These are phyloP conservation scores for Heimioporus sp. DNA, from an alignment of 768 basidiomycete species.

Conservation along the genomic window DNA sequence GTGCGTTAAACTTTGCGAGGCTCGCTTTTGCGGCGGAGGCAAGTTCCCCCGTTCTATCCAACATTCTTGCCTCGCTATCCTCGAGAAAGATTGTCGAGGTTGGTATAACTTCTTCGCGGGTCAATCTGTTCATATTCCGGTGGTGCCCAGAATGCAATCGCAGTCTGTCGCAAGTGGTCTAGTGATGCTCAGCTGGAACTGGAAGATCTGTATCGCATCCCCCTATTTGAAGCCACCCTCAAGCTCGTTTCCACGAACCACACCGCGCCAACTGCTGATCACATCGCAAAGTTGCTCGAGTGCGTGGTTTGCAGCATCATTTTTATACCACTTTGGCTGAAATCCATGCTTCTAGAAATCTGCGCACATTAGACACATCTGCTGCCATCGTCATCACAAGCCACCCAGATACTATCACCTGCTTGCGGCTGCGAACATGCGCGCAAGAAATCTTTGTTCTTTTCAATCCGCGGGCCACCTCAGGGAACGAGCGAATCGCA, in stretches of 20 bases:
- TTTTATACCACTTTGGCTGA: neutral
- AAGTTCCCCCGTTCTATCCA: conserved; percentile 4
- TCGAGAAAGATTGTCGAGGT: conserved; percentile 20
- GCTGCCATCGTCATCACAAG: conserved; percentile 51
- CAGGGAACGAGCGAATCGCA: conserved; percentile 48
- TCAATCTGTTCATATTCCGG: neutral
- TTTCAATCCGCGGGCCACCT: conserved; percentile 59
- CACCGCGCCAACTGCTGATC: conserved; percentile 30
- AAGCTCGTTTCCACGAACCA: conserved; percentile 35
- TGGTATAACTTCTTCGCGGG: neutral
- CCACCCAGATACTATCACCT: conserved; percentile 56
- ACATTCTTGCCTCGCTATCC: conserved; percentile 10
- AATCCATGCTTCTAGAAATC: conserved; percentile 18
- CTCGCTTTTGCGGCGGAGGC: conserved; percentile 34
- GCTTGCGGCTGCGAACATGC: conserved; percentile 35
- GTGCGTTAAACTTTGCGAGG: conserved; percentile 57
- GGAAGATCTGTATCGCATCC: conserved; percentile 46
- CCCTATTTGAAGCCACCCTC: conserved; percentile 45
- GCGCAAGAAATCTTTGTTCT: conserved; percentile 45
- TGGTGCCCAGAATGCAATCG: conserved; percentile 45
- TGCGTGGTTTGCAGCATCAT: conserved; percentile 1
- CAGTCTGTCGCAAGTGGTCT: conserved; percentile 50
- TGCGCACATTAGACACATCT: conserved; percentile 15
- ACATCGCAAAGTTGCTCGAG: conserved; percentile 28
- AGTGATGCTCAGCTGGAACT: conserved; percentile 45